A percentile compares a stretch with the other conserved stretches of the same genome.
Evolutionary conservation across 768 basidiomycete species (phyloP).

Genomic region (Hemileccinum rubropunctum): DNA sequence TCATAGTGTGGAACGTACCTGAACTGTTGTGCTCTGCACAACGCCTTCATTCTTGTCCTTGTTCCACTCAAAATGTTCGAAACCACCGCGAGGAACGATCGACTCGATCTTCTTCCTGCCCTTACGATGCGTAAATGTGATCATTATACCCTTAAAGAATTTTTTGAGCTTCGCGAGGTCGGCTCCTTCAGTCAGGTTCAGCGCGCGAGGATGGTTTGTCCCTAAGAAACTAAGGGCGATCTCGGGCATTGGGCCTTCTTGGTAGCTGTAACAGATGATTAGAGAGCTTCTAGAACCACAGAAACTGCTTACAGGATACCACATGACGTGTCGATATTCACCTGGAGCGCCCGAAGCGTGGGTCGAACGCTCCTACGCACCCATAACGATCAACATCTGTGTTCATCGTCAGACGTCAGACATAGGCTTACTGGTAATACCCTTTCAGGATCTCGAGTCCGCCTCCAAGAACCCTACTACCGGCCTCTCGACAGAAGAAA

Average conservation of each 20-base stretch:
- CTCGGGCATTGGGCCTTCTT: conserved; percentile 23
- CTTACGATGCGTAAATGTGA: conserved; percentile 30
- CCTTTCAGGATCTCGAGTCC: conserved; percentile 47
- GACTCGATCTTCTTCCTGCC: conserved; percentile 36
- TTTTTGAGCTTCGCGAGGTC: conserved; percentile 35
- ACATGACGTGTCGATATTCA: conserved; percentile 48
- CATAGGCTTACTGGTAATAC: conserved; percentile 45
- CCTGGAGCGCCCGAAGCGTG: conserved; percentile 35
- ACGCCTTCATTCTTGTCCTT: conserved; percentile 16
- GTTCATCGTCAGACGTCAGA: not conserved
- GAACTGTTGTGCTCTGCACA: conserved; percentile 33
- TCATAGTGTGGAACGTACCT: conserved; percentile 28
- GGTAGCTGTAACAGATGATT: conserved; percentile 19
- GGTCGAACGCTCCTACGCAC: conserved; percentile 45
- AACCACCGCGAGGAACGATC: conserved; percentile 38
- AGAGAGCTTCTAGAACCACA: not conserved
- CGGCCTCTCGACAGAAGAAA: conserved; percentile 39
- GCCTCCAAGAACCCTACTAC: conserved; percentile 24
- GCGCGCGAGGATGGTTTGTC: conserved; percentile 25
- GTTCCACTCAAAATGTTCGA: conserved; percentile 39
- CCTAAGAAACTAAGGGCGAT: conserved; percentile 32
- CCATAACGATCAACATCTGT: not conserved
- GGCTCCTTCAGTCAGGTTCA: conserved; percentile 24
- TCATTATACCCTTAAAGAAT: conserved; percentile 36
- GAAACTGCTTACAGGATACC: conserved; percentile 39